Base-by-base conservation (phyloP, 129 eudicot species). In the Flaveria brownii region DNA sequence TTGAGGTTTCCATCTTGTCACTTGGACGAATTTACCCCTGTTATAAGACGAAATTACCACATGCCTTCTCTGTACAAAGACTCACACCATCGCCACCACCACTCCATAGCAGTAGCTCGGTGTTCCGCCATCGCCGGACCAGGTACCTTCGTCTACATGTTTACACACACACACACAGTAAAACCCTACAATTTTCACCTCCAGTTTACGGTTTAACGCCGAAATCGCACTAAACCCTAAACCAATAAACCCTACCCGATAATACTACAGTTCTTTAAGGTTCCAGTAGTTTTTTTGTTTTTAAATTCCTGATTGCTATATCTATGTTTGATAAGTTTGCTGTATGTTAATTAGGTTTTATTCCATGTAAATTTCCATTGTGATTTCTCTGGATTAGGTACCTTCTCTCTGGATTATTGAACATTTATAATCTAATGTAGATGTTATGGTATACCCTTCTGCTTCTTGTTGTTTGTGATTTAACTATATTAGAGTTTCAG, bases 91-190 rank as follows among this genome's bases (percentile, higher is more conserved):
- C 57, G 17, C 26, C 16, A 28, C 74, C 16, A 28, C 61, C 20
- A n/a, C 14, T 47, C 6, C 25, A 0, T 49, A 14, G 45, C 46
- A 1, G 23, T 22, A 70, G 61, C 60, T 49, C 10, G 45, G 12
- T 2, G 46, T 49, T 70, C 61, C 74, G 42, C 43, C 61, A 28
- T 49, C 14, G 61, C 61, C 74, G 60, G 43, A 47, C 61, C 28
- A 49, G 39, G 22, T 26, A 7, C 15, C n/a, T 14, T 13, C 22
- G 0, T 22, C 25, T 26, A 6, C 47, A 1, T 49, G 1, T 13
- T 25, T 13, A 47, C 9, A 10, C 5, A 12, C 6, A 4, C 23
- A 33, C 18, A 36, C 41, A 36, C 8, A 36, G 41, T 36, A 5
- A 36, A 36, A 36, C 41, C 41, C 41, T 5, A 36, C 7, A 36